A percentile compares a stretch with the other conserved stretches of the same genome.
Evolutionary conservation across 345 rosid genomes (phyloP).

Genomic region (Alliaria petiolata): DNA sequence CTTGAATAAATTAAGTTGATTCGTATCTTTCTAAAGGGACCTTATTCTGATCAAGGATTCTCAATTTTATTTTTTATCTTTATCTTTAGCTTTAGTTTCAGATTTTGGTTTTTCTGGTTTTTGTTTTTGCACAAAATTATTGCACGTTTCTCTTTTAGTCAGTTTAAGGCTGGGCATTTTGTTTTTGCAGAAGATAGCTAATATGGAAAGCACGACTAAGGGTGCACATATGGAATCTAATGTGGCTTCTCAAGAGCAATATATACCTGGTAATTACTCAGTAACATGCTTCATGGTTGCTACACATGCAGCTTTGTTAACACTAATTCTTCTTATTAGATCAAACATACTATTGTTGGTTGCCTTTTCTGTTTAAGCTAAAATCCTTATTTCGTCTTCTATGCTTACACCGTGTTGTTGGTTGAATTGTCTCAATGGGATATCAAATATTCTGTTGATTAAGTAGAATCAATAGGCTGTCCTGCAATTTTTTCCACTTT

Average conservation of each 20-base stretch:
- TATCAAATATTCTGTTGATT: neutral
- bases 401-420: neutral
- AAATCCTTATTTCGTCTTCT: neutral
- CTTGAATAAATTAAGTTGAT: neutral
- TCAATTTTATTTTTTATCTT: neutral
- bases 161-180: neutral
- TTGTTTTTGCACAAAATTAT: neutral
- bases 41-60: neutral
- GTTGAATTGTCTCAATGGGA: neutral
- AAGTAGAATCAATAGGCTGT: neutral
- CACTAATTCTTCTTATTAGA: neutral
- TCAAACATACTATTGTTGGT: neutral
- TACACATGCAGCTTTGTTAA: neutral
- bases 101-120: neutral
- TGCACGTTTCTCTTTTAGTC: neutral
- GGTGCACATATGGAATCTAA: neutral
- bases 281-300: constrained; percentile 1
- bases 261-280: neutral
- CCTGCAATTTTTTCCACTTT: neutral
- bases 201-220: neutral
- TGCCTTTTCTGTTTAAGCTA: neutral
- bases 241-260: constrained; percentile 14
- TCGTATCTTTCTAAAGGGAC: neutral
- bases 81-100: neutral
- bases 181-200: constrained; percentile 29